These are phyloP conservation scores for Fusarium pininemorale DNA, from an alignment of 2,329 filamentous ascomycete species.

Conservation along the genomic window DNA sequence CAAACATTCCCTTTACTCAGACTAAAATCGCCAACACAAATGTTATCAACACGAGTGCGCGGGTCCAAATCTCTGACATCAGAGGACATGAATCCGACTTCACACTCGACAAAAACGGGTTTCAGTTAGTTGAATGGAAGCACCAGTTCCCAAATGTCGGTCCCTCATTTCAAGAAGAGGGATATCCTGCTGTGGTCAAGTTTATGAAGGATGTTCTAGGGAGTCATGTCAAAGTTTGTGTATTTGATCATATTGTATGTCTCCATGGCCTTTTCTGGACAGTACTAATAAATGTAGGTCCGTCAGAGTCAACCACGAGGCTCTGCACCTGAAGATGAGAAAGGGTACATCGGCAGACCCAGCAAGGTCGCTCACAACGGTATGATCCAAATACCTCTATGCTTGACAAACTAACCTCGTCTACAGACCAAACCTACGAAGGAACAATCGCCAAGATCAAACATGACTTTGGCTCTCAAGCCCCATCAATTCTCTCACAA, in stretches of 20 bases:
- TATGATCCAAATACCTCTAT: background rate
- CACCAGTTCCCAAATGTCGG: background rate
- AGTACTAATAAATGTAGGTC: fast-evolving
- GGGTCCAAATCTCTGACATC: background rate
- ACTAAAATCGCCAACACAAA: background rate
- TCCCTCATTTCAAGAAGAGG: background rate
- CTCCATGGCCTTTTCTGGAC: background rate
- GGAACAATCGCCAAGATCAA: background rate
- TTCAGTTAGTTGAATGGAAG: background rate
- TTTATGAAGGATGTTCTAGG: background rate
- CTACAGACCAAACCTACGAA: background rate
- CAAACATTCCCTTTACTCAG: background rate
- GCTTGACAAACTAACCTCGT: background rate
- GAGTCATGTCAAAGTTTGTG: background rate
- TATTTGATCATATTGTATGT: background rate
- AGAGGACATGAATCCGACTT: background rate
- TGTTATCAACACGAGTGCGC: background rate
- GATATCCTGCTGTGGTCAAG: background rate
- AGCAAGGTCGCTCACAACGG: background rate
- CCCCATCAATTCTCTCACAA: background rate
- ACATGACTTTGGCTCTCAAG: background rate
- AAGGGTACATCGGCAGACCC: background rate
- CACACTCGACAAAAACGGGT: fast-evolving
- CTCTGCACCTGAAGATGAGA: background rate
- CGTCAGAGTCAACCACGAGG: background rate